Evolutionary conservation across 2,329 filamentous ascomycete species (phyloP).

Genomic region (Xylariomycetidae sp.): DNA sequence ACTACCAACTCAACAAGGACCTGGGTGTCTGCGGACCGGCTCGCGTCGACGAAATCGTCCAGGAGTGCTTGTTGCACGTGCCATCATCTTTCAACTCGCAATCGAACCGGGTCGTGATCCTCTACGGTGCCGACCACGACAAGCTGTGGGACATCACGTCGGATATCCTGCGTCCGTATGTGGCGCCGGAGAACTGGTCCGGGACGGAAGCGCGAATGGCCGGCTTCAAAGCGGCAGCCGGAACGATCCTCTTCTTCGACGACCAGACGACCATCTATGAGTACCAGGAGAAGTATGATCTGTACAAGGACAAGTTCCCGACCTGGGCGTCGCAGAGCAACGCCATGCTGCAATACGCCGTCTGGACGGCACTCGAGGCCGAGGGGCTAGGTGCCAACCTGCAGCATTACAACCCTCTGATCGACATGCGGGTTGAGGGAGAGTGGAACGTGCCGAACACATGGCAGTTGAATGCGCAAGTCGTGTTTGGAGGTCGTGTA

Average conservation of each 20-base stretch:
- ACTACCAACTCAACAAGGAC: constrained; percentile 62
- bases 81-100: constrained; percentile 89
- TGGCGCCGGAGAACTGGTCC: constrained; percentile 58
- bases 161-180: constrained; percentile 60
- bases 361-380: constrained; percentile 77
- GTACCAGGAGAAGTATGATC: constrained; percentile 62
- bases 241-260: constrained; percentile 84
- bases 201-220: constrained; percentile 34
- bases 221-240: constrained; percentile 65
- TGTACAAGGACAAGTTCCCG: constrained; percentile 76
- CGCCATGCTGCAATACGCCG: constrained; percentile 74
- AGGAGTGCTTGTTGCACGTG: constrained; percentile 58
- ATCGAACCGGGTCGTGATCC: constrained; percentile 69
- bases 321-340: constrained; percentile 69
- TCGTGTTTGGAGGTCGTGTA: constrained; percentile 70
- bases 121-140: constrained; percentile 77
- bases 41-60: constrained; percentile 60
- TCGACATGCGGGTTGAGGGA: constrained; percentile 63
- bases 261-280: constrained; percentile 61
- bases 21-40: constrained; percentile 51
- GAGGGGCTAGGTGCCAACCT: constrained; percentile 84
- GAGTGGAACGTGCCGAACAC: constrained; percentile 64
- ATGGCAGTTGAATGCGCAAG: constrained; percentile 76
- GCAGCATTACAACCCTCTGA: constrained; percentile 88
- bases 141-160: constrained; percentile 75